A percentile compares a stretch with the other conserved stretches of the same genome.
Evolutionary conservation across 2,329 filamentous ascomycete species (phyloP).

Genomic region (Monilinia laxa): DNA sequence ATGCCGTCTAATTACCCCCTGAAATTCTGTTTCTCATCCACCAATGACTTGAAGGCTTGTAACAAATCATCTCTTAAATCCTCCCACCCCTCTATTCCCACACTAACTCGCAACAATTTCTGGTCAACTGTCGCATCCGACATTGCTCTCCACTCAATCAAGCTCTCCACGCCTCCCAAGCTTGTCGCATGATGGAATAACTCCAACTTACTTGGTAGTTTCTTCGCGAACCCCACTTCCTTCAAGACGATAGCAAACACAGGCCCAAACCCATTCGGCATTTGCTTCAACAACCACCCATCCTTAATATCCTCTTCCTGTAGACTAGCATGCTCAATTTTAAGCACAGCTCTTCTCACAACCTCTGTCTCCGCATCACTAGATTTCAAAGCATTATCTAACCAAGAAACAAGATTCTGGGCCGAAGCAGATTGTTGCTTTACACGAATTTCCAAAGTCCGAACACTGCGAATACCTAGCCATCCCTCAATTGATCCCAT

Average conservation of each 20-base stretch:
- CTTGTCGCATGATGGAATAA: constrained; percentile 96
- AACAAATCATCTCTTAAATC: constrained; percentile 77
- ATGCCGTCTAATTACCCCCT: not conserved
- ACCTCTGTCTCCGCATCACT: constrained; percentile 32
- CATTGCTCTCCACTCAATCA: constrained; percentile 97
- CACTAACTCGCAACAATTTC: constrained; percentile 73
- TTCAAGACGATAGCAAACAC: constrained; percentile 77
- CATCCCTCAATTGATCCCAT: constrained; percentile 91
- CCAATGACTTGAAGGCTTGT: constrained; percentile 55
- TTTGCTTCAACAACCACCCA: constrained; percentile 79
- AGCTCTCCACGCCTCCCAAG: constrained; percentile 86
- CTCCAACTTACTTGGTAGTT: constrained; percentile 72
- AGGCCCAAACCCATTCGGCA: constrained; percentile 87
- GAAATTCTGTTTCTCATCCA: constrained; percentile 13
- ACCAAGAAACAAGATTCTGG: constrained; percentile 67
- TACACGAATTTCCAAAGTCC: constrained; percentile 83
- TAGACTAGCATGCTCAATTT: constrained; percentile 74
- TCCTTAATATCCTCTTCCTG: constrained; percentile 62
- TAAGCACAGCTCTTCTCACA: constrained; percentile 56
- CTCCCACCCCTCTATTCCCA: constrained; percentile 84
- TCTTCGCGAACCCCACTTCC: constrained; percentile 58
- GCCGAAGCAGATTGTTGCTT: constrained; percentile 73
- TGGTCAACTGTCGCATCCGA: constrained; percentile 71
- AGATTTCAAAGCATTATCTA: constrained; percentile 46
- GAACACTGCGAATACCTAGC: constrained; percentile 81